Conservation (phyloP, 495 filamentous ascomycete species). For the Penicillium odoratum region DNA sequence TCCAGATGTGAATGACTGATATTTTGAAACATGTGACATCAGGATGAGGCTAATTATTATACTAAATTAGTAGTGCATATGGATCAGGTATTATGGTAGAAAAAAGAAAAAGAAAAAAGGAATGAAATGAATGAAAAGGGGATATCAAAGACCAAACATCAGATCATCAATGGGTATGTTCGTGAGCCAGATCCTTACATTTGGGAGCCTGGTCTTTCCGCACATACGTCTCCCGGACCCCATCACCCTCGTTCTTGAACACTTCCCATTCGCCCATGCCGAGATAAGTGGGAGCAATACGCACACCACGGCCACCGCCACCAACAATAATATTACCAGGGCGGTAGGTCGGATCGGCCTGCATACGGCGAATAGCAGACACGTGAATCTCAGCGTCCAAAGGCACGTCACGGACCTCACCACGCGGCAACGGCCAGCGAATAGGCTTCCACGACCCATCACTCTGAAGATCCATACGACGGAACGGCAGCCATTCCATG, state of each 20-base stretch:
- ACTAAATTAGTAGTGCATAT: background rate
- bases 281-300: slow-evolving; percentile 56
- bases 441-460: slow-evolving; percentile 84
- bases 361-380: slow-evolving; percentile 73
- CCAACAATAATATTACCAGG: slow-evolving; percentile 82
- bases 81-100: background rate
- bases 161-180: background rate
- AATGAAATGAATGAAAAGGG: background rate
- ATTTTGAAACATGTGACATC: slow-evolving; percentile 1
- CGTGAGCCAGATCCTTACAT: slow-evolving; percentile 16
- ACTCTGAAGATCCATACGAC: slow-evolving; percentile 72
- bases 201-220: slow-evolving; percentile 36
- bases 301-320: slow-evolving; percentile 72
- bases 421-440: slow-evolving; percentile 74
- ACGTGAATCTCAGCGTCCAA: slow-evolving; percentile 68
- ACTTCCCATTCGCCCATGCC: slow-evolving; percentile 78
- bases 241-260: slow-evolving; percentile 60
- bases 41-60: background rate
- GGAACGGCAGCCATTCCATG: slow-evolving; percentile 85
- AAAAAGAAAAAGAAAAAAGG: background rate
- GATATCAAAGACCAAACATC: background rate
- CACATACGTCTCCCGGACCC: slow-evolving; percentile 63
- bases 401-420: slow-evolving; percentile 81
- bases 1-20: slow-evolving; percentile 1
- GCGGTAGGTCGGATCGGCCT: slow-evolving; percentile 61